Percentiles rank a stretch among this genome's conserved stretches.
phyloP scores from a whole-genome alignment of 2,329 filamentous ascomycete species.

The Xenosphaeropsis pyriputrescens region DNA sequence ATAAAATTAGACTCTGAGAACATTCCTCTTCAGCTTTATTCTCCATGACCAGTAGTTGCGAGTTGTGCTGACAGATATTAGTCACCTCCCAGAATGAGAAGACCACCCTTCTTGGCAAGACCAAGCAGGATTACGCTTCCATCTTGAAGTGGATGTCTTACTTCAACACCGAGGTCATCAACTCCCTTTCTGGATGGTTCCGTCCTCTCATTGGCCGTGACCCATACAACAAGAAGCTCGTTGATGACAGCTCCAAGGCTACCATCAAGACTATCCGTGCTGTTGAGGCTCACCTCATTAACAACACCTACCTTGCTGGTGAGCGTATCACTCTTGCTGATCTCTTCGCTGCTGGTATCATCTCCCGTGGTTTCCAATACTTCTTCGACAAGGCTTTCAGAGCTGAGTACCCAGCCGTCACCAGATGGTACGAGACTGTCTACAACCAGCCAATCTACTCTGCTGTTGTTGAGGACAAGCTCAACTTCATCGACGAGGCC shows the following conservation, averaged over 20 bases:
- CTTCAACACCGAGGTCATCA: slow-evolving; percentile 78
- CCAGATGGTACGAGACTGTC: slow-evolving; percentile 91
- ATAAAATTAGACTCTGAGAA: slow-evolving; percentile 62
- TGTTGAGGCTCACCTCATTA: slow-evolving; percentile 74
- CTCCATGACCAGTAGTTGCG: slow-evolving; percentile 4
- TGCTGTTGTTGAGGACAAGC: slow-evolving; percentile 61
- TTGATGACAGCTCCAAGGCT: slow-evolving; percentile 64
- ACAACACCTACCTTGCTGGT: slow-evolving; percentile 94
- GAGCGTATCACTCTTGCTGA: slow-evolving; percentile 97
- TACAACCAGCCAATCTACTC: slow-evolving; percentile 87
- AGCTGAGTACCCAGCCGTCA: slow-evolving; percentile 64
- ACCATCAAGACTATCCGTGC: slow-evolving; percentile 53
- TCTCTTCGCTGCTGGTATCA: slow-evolving; percentile 66
- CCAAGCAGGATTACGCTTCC: slow-evolving; percentile 96
- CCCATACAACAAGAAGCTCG: slow-evolving; percentile 95
- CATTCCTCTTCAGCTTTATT: slow-evolving; percentile 7
- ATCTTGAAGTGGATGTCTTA: slow-evolving; percentile 98
- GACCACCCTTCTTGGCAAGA: slow-evolving; percentile 98
- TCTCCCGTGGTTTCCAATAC: slow-evolving; percentile 80
- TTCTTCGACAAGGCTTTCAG: slow-evolving; percentile 91
- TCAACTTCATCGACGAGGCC: slow-evolving; percentile 66
- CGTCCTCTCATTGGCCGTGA: slow-evolving; percentile 67
- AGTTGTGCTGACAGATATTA: slow-evolving; percentile 24
- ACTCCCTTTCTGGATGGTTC: slow-evolving; percentile 66
- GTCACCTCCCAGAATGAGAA: slow-evolving; percentile 99